These are phyloP conservation scores for Bretziella fagacearum DNA, from an alignment of 2,329 filamentous ascomycete genomes.

Conservation along the genomic window DNA sequence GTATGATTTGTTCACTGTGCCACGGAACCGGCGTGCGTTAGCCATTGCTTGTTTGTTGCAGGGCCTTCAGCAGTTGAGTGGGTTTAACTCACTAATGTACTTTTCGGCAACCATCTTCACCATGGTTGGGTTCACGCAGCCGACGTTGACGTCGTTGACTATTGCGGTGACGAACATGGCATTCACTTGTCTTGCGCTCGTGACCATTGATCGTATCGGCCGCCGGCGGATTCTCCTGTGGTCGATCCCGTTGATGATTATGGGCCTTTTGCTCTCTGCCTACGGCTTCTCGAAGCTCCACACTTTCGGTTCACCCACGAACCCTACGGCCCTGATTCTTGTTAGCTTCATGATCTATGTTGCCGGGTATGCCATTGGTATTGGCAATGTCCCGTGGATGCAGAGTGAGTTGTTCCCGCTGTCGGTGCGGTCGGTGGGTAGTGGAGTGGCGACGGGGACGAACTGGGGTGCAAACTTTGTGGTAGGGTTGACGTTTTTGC, in stretches of 20 bases:
- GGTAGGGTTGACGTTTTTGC: slow-evolving; percentile 72
- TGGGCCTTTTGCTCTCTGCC: slow-evolving; percentile 53
- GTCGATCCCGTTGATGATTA: slow-evolving; percentile 70
- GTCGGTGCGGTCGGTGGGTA: slow-evolving; percentile 54
- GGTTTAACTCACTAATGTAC: slow-evolving; percentile 87
- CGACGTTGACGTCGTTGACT: slow-evolving; percentile 62
- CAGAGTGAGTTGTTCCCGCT: slow-evolving; percentile 83
- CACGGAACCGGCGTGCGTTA: slow-evolving; percentile 56
- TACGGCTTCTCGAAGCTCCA: slow-evolving; percentile 53
- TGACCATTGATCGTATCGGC: slow-evolving; percentile 64
- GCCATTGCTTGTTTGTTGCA: slow-evolving; percentile 76
- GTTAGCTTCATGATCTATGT: slow-evolving; percentile 68
- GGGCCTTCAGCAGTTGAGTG: slow-evolving; percentile 73
- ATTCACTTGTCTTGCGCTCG: slow-evolving; percentile 58
- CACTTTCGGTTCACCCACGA: slow-evolving; percentile 20
- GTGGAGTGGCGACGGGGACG: slow-evolving; percentile 57
- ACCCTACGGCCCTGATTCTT: slow-evolving; percentile 43
- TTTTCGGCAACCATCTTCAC: slow-evolving; percentile 72
- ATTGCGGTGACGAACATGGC: slow-evolving; percentile 72
- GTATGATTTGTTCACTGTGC: slow-evolving; percentile 37
- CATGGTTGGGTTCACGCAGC: slow-evolving; percentile 58
- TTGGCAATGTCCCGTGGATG: slow-evolving; percentile 93
- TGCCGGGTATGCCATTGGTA: slow-evolving; percentile 65
- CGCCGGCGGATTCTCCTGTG: slow-evolving; percentile 63
- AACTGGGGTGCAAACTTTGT: slow-evolving; percentile 81